These are phyloP conservation scores for Perilla frutescens DNA, from an alignment of 257 asterid genomes.

Conservation along the genomic window DNA sequence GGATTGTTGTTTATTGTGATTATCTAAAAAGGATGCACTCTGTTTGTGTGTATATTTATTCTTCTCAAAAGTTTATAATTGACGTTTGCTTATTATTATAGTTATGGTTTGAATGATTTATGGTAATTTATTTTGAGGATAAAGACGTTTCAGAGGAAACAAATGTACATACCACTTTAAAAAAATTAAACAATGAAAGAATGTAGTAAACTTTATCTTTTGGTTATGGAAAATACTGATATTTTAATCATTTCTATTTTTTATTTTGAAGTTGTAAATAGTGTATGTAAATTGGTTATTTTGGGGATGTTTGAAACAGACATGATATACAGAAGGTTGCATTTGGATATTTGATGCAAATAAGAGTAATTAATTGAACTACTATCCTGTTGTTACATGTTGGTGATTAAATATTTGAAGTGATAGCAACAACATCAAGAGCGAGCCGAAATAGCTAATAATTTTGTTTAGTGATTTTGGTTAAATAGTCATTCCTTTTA, in stretches of 20 bases:
- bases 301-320: not conserved
- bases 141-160: not conserved
- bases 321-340: not conserved
- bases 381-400: not conserved
- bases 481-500: not conserved
- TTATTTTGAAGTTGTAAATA: not conserved
- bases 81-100: not conserved
- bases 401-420: not conserved
- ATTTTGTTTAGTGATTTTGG: not conserved
- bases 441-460: not conserved
- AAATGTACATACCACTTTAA: not conserved
- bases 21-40: not conserved
- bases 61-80: not conserved
- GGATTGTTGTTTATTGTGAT: not conserved
- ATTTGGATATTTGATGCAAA: not conserved
- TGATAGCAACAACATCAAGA: not conserved
- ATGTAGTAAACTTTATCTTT: not conserved
- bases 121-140: not conserved
- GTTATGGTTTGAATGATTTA: not conserved
- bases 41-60: not conserved
- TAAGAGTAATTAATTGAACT: not conserved
- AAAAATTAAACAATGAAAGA: too few species aligned
- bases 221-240: not conserved
- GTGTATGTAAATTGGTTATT: not conserved
- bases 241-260: not conserved